Percentiles rank a stretch among this genome's conserved stretches.
Conservation (phyloP, 202 grass and related monocot species). For the Digitaria exilis region DNA sequence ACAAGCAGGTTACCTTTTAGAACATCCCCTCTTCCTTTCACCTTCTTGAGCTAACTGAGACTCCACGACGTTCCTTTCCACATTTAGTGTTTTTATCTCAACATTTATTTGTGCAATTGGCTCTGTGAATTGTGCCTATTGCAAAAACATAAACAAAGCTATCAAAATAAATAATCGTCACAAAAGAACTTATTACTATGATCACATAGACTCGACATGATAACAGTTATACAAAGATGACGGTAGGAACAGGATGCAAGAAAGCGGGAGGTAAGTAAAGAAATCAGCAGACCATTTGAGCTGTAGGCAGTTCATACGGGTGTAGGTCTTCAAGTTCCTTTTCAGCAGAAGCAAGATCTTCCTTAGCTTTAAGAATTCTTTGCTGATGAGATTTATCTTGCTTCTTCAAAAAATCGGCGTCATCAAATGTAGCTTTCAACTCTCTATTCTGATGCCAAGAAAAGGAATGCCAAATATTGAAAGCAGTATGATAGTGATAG, state of each 20-base stretch:
- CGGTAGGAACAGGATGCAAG: too few species aligned
- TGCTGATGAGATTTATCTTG: slow-evolving; percentile 74
- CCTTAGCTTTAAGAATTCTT: slow-evolving; percentile 70
- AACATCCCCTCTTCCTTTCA: slow-evolving; percentile 53
- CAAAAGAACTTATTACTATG: background rate
- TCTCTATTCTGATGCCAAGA: slow-evolving; percentile 47
- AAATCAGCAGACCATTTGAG: slow-evolving; percentile 55
- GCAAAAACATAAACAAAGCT: slow-evolving; percentile 20
- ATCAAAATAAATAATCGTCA: background rate
- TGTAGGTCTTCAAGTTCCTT: slow-evolving; percentile 62
- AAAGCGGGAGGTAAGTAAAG: background rate
- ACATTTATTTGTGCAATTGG: slow-evolving; percentile 38
- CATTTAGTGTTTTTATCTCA: slow-evolving; percentile 44
- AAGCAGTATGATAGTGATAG: slow-evolving; percentile 3
- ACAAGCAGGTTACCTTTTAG: slow-evolving; percentile 57
- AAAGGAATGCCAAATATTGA: slow-evolving; percentile 19
- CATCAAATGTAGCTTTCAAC: slow-evolving; percentile 62
- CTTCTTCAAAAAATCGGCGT: slow-evolving; percentile 67
- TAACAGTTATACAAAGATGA: background rate
- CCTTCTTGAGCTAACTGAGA: slow-evolving; percentile 51
- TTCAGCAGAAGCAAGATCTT: slow-evolving; percentile 69
- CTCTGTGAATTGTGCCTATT: slow-evolving; percentile 36
- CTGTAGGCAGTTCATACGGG: slow-evolving; percentile 51
- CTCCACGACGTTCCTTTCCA: slow-evolving; percentile 45
- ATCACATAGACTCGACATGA: background rate